Evolutionary conservation across 352 stramenopile genomes (phyloP), one percentile per base, ranked within the genome.

Genomic region (Phytophthora fragariaefolia): DNA sequence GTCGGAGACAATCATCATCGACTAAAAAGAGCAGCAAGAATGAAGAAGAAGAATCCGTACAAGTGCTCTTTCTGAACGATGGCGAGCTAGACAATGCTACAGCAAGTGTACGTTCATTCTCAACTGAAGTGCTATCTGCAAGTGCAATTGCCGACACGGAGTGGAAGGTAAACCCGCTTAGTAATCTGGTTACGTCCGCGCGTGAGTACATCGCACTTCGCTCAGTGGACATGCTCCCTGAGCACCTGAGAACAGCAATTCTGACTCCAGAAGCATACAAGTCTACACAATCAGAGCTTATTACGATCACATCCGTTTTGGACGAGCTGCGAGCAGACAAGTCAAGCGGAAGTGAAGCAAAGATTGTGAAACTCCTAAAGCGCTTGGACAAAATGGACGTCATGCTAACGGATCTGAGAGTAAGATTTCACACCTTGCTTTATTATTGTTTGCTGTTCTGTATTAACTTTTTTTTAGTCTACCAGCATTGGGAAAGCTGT

Each of bases 401-500:
- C 18, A 85, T 82, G 40, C 66, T 96, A 20, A 91, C 82, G 22
- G 86, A 95, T 60, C 73, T 96, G n/a, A 75, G 89, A 30, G 85
- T 93, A 64, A 66, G 77, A 56, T 2, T 38, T 26, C 12, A 5
- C 42, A 27, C 20, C 36, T 17, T 47, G 49, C 6, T 27, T 10
- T 26, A 12, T 53, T 18, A 27, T 40, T 34, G 49, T 20, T 42
- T 20, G n/a, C 13, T 18, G 20, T 22, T 28, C 28, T 38, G 50
- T 49, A 59, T 42, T 72, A 48, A 71, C 12, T 48, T 4, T 45
- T 48, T 17, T 66, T 23, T 48, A 93, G 85, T 85, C 83, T 12
- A 96, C 89, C 2, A 93, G 86, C 46, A 94, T 96, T 48, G 87
- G 87, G 12, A 95, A 95, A 71, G 77, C 80, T 43, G 79, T 96